Evolutionary conservation across 75 land plant species (phyloP), one percentile per base, ranked within the genome.

Genomic region (Sequoiadendron giganteum): DNA sequence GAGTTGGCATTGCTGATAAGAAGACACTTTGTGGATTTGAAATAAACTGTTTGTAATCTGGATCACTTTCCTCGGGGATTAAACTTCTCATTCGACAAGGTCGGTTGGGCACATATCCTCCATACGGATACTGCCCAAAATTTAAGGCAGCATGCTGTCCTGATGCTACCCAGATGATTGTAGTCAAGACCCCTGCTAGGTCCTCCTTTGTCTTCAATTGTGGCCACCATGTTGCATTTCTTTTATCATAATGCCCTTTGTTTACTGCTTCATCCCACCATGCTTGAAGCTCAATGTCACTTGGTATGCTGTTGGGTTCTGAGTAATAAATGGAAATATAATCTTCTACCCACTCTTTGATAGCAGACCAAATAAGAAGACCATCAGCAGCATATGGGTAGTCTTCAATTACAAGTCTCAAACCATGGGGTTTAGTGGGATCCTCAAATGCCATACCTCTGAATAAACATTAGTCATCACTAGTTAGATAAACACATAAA

Each of bases 381-480:
- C 99, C 99, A 89, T 98, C 99, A n/a, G 97, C 91, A 18, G 99
- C 99, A 90, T 97, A 98, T 28, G 99, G 99, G 87, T 98, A 98
- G 89, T 98, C 99, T 87, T 97, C 96, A 48, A 97, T 92, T 52
- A 93, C 89, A 1, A 98, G 95, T 91, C 87, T 94, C 11, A 97
- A 75, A 47, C 99, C 99, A 83, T 88, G 61, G 4, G 94, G 93
- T 86, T 83, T 82, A 28, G 93, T 87, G 42, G 94, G 91, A 93
- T 98, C 99, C 89, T 90, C 94, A 72, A 91, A 96, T 72, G 97
- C 99, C 96, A 98, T 97, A 42, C 99, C 99, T 92, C 99, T 95
- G 92, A 25, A 72, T 72, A 72, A 25, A 72, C 11, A 72, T 10
- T 25, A n/a, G 13, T 30, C 76, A 25, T 72, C n/a, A 6, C 34